These are phyloP conservation scores for Tothia fuscella DNA, from an alignment of 2,329 filamentous ascomycete genomes.

Conservation along the genomic window DNA sequence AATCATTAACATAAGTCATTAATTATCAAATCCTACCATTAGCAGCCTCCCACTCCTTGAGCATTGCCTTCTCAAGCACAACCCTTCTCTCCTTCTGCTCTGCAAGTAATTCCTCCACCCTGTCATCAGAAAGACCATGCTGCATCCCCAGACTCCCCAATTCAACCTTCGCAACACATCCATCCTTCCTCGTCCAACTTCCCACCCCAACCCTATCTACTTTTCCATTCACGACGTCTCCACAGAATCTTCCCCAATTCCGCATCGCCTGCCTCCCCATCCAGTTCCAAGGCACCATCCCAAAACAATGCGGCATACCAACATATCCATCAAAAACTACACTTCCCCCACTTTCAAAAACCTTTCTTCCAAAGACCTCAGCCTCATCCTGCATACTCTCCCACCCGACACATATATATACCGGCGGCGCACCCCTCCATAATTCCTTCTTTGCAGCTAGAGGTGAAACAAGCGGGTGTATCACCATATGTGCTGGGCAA, in stretches of 20 bases:
- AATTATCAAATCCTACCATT: too few relatives aligned
- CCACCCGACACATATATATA: slow-evolving; percentile 58
- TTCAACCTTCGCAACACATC: neutral
- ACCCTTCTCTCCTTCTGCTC: neutral
- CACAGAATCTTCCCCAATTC: slow-evolving; percentile 25
- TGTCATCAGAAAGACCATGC: neutral
- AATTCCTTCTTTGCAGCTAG: slow-evolving; percentile 35
- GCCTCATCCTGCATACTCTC: slow-evolving; percentile 61
- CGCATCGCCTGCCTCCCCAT: slow-evolving; percentile 21
- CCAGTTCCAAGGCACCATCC: slow-evolving; percentile 27
- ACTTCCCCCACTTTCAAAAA: slow-evolving; percentile 44
- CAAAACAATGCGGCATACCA: slow-evolving; percentile 66
- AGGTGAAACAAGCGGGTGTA: slow-evolving; percentile 57
- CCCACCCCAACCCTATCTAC: too few relatives aligned
- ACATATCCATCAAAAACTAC: slow-evolving; percentile 63
- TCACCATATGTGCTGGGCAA: slow-evolving; percentile 30
- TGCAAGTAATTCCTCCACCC: neutral
- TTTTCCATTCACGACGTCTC: slow-evolving; percentile 17
- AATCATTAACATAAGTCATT: too few relatives aligned
- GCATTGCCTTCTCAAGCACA: neutral
- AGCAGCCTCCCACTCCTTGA: neutral
- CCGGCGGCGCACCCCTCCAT: slow-evolving; percentile 53
- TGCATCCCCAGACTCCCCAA: neutral
- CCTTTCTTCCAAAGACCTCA: slow-evolving; percentile 44
- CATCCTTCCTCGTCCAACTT: neutral